phyloP scores from a whole-genome alignment of 2,329 filamentous ascomycete genomes.

The Xylariaceae sp. region DNA sequence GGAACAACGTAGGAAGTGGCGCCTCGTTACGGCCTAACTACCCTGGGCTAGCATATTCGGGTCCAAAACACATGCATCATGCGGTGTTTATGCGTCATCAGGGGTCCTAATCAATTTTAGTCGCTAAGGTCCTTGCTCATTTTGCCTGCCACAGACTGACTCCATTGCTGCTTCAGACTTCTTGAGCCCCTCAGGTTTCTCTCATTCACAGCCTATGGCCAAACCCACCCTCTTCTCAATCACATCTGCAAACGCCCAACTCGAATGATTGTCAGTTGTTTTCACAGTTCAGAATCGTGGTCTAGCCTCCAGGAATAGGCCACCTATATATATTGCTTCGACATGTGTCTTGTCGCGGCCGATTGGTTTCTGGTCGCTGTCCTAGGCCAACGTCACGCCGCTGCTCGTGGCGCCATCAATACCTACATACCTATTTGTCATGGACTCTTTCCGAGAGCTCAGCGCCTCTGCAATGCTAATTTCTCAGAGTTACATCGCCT shows the following conservation, averaged over 20 bases:
- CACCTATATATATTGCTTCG: background rate
- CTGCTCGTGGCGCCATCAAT: too few relatives aligned
- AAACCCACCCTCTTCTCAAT: background rate
- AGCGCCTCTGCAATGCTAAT: background rate
- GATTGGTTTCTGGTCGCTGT: background rate
- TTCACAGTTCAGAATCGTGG: too few relatives aligned
- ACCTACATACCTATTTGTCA: background rate
- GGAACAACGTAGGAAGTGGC: background rate
- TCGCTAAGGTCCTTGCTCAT: background rate
- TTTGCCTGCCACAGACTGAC: background rate
- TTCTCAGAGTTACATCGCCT: background rate
- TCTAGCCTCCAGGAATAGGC: too few relatives aligned
- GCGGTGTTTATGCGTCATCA: background rate
- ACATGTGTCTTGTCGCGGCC: background rate
- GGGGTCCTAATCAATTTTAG: background rate
- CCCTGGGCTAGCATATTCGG: background rate
- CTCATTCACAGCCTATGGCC: background rate
- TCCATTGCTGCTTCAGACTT: background rate
- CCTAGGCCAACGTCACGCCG: background rate
- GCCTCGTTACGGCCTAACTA: background rate
- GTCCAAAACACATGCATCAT: background rate
- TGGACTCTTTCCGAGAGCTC: background rate
- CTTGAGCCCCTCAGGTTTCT: background rate
- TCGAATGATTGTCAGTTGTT: background rate
- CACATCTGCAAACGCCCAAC: background rate